Percentiles rank a stretch among this genome's conserved stretches.
Conservation (phyloP, 2,329 filamentous ascomycete species). For the Byssoonygena ceratinophila region DNA sequence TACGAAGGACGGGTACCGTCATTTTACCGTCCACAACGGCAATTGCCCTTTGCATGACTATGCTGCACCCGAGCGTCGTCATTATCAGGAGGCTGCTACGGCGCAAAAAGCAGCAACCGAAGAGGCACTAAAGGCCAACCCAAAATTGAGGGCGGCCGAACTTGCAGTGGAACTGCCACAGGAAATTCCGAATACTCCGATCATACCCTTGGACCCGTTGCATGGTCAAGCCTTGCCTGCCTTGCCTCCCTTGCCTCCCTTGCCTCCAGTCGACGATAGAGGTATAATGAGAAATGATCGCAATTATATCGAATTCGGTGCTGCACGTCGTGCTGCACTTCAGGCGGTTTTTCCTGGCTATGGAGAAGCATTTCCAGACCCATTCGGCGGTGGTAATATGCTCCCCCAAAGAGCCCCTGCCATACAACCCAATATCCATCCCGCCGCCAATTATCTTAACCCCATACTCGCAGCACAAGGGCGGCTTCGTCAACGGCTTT, state of each 20-base stretch:
- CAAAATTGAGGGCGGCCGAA: slow-evolving; percentile 48
- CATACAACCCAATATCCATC: not conserved
- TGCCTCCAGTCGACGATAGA: no score
- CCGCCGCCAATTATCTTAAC: no score
- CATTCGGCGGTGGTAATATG: not conserved
- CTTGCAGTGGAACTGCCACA: slow-evolving; percentile 46
- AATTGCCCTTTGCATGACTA: slow-evolving; percentile 58
- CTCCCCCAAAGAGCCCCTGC: not conserved
- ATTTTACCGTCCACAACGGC: slow-evolving; percentile 49
- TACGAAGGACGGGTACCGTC: slow-evolving; percentile 51
- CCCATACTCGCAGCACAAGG: no score
- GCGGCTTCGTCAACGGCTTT: not conserved
- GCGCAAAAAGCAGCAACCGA: slow-evolving; percentile 51
- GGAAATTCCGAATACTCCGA: no score
- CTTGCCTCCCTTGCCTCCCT: no score
- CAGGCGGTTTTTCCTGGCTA: no score
- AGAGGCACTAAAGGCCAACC: slow-evolving; percentile 49
- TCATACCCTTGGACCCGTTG: no score
- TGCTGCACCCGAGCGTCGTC: slow-evolving; percentile 42
- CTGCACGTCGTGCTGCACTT: no score
- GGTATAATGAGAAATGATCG: no score
- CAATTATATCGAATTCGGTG: no score
- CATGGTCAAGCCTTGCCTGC: no score
- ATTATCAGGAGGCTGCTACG: slow-evolving; percentile 51
- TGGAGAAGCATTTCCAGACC: no score